phyloP scores from a whole-genome alignment of 1,284 basidiomycete genomes.

The Porogramme epimiltina region DNA sequence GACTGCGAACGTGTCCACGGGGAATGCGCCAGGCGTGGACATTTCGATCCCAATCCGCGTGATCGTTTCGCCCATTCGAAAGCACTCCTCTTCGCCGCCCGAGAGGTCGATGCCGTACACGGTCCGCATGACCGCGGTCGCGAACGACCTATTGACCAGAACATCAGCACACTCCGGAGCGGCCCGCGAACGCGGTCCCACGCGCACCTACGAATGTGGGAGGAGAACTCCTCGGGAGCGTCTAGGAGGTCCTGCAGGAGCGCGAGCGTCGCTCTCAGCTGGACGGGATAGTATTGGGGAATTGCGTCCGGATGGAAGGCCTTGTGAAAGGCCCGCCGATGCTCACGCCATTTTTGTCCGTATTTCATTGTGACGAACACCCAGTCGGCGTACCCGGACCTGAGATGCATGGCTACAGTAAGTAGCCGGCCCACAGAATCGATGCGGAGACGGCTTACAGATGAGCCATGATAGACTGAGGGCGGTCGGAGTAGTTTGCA shows the following conservation, averaged over 20 bases:
- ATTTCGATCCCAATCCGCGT: not conserved
- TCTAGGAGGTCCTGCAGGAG: not conserved
- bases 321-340: constrained; percentile 6
- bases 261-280: not conserved
- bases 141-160: not conserved
- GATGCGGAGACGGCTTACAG: constrained; percentile 3
- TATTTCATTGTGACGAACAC: constrained; percentile 1
- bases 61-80: not conserved
- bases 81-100: constrained; percentile 1
- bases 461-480: constrained; percentile 6
- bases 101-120: constrained; percentile 12
- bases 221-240: not conserved
- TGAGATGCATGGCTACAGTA: constrained; percentile 1
- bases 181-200: not conserved
- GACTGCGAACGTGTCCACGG: constrained; percentile 1
- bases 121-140: not conserved
- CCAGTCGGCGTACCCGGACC: constrained; percentile 12
- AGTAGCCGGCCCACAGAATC: not conserved
- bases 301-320: not conserved
- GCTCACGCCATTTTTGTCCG: constrained; percentile 4
- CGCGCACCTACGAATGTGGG: constrained; percentile 1
- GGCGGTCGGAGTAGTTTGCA: constrained; percentile 19
- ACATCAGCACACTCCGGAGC: too few species aligned
- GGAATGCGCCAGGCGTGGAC: not conserved
- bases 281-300: not conserved